Percentiles rank a stretch among this genome's conserved stretches.
These are phyloP conservation scores for Sugiyamaella lignohabitans DNA, from an alignment of 805 yeast species.

Conservation along the genomic window DNA sequence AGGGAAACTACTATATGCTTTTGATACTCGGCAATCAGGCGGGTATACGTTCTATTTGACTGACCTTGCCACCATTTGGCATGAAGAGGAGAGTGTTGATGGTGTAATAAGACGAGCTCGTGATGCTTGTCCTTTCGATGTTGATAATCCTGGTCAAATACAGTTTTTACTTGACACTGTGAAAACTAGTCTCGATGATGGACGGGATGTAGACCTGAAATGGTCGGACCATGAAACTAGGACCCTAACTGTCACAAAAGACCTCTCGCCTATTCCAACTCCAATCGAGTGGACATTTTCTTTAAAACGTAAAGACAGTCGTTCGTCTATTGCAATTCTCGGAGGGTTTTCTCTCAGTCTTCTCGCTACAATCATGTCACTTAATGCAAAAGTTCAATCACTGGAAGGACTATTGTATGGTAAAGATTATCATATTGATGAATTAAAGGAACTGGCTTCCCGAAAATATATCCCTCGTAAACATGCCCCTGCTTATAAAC, in stretches of 20 bases:
- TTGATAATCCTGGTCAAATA: no score
- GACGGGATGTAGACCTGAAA: background rate
- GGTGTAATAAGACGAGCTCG: background rate
- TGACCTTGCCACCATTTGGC: background rate
- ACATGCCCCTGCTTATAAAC: background rate
- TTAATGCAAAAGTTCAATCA: slow-evolving; percentile 2
- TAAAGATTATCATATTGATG: slow-evolving; percentile 17
- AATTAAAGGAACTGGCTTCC: slow-evolving; percentile 7
- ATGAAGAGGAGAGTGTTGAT: background rate
- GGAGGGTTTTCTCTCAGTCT: slow-evolving; percentile 1
- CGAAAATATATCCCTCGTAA: slow-evolving; percentile 12
- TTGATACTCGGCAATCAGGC: background rate
- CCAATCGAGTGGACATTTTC: slow-evolving; percentile 10
- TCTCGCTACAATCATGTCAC: slow-evolving; percentile 2
- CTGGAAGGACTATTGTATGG: slow-evolving; percentile 7
- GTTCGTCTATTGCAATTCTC: background rate
- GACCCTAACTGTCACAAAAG: background rate
- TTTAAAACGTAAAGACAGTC: background rate
- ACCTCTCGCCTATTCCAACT: slow-evolving; percentile 11
- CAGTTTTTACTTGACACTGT: background rate
- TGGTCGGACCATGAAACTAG: background rate
- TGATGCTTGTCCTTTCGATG: background rate
- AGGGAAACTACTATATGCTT: background rate
- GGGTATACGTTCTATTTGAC: background rate
- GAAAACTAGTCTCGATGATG: background rate